Evolutionary conservation across 2,329 filamentous ascomycete species (phyloP).

Genomic region (Camillea tinctor): DNA sequence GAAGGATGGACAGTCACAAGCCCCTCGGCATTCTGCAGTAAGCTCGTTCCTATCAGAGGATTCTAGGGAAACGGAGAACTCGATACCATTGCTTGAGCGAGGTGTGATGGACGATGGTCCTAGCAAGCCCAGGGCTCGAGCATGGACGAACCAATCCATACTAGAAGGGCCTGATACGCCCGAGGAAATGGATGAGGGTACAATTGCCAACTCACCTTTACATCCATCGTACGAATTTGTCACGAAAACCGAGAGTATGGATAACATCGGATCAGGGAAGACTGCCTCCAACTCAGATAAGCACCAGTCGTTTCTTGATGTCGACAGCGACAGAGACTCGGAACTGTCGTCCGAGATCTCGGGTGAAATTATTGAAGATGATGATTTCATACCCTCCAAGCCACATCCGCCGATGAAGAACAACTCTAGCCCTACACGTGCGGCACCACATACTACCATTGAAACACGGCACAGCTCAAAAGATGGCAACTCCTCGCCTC

Average conservation of each 20-base stretch:
- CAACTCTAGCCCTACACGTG: slow-evolving; percentile 32
- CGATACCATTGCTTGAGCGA: slow-evolving; percentile 73
- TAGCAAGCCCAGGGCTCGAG: slow-evolving; percentile 39
- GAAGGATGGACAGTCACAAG: slow-evolving; percentile 18
- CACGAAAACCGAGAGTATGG: slow-evolving; percentile 52
- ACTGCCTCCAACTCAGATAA: slow-evolving; percentile 23
- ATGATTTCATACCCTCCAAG: slow-evolving; percentile 32
- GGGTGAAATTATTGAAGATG: slow-evolving; percentile 42
- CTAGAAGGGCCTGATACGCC: slow-evolving; percentile 47
- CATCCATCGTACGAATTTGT: slow-evolving; percentile 55
- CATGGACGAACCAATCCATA: slow-evolving; percentile 57
- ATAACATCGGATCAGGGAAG: slow-evolving; percentile 39
- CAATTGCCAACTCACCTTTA: slow-evolving; percentile 29
- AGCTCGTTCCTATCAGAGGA: slow-evolving; percentile 56
- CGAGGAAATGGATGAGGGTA: slow-evolving; percentile 30
- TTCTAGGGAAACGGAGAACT: slow-evolving; percentile 73
- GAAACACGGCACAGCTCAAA: slow-evolving; percentile 8
- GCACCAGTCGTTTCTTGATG: slow-evolving; percentile 29
- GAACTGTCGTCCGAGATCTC: slow-evolving; percentile 66
- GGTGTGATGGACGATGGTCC: slow-evolving; percentile 53
- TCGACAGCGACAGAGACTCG: slow-evolving; percentile 49
- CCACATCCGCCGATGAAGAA: slow-evolving; percentile 24
- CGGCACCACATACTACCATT: slow-evolving; percentile 13
- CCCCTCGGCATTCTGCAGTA: slow-evolving; percentile 35
- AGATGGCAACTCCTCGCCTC: slow-evolving; percentile 41